Percentiles rank a stretch among this genome's conserved stretches.
phyloP scores from a whole-genome alignment of 768 basidiomycete species.

The Hypholoma sublateritium region DNA sequence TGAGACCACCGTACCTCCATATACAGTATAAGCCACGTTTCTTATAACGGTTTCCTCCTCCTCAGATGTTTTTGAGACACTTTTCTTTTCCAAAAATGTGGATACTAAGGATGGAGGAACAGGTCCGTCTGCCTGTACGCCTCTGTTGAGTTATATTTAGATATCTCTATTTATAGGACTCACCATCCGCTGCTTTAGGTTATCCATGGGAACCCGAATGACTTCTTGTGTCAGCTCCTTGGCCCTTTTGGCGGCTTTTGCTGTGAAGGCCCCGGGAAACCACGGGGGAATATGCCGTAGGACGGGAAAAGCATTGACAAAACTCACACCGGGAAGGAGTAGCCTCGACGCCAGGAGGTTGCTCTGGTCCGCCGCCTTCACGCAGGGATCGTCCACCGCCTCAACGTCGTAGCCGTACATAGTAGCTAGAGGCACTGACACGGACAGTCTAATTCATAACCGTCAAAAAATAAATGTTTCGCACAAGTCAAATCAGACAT shows the following conservation, averaged over 20 bases:
- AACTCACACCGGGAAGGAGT: conserved; percentile 19
- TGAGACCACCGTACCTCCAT: conserved; percentile 5
- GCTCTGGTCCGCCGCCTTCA: conserved; percentile 20
- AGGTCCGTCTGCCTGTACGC: background rate
- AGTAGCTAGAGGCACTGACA: conserved; percentile 18
- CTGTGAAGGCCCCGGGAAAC: conserved; percentile 17
- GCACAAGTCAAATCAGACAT: background rate
- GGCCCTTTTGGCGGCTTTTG: background rate
- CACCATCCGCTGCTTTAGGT: background rate
- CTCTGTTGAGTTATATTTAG: background rate
- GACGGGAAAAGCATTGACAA: conserved; percentile 29
- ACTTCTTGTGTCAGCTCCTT: background rate
- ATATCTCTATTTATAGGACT: background rate
- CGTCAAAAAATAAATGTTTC: background rate
- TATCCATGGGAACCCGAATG: background rate
- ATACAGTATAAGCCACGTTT: conserved; percentile 12
- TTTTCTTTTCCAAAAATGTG: conserved; percentile 4
- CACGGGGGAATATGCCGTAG: conserved; percentile 36
- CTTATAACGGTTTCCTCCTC: conserved; percentile 3
- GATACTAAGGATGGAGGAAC: background rate
- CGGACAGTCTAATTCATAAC: conserved; percentile 8
- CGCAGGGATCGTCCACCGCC: conserved; percentile 21
- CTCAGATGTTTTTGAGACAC: background rate
- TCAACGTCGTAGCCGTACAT: conserved; percentile 29
- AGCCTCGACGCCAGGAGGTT: conserved; percentile 10